Evolutionary conservation across 345 rosid genomes (phyloP).

Genomic region (Rhizophora apiculata): DNA sequence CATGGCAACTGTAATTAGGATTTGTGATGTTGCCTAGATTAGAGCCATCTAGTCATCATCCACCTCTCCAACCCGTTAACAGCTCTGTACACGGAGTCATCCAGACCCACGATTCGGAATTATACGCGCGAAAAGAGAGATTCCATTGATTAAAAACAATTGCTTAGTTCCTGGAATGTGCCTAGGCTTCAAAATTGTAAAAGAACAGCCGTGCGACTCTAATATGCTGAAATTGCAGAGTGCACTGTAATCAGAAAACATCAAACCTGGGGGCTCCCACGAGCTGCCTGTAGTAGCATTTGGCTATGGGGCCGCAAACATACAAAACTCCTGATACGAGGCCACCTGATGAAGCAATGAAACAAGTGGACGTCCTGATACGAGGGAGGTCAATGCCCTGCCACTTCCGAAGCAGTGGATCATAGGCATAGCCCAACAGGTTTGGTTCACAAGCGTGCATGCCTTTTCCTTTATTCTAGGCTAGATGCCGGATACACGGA

Average conservation of each 20-base stretch:
- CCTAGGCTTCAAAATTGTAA: conserved; percentile 78
- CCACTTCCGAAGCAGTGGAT: conserved; percentile 80
- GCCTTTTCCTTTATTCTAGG: too few species aligned
- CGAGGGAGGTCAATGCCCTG: conserved; percentile 74
- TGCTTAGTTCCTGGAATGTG: conserved; percentile 53
- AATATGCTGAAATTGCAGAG: conserved; percentile 55
- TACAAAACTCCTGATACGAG: conserved; percentile 72
- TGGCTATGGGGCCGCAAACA: conserved; percentile 74
- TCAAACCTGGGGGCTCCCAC: conserved; percentile 60
- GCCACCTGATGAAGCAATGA: conserved; percentile 78
- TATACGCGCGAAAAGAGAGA: conserved; percentile 56
- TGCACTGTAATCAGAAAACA: conserved; percentile 69
- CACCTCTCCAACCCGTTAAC: conserved; percentile 92
- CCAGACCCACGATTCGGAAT: conserved; percentile 73
- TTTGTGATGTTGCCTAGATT: too few species aligned
- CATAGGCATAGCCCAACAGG: conserved; percentile 85
- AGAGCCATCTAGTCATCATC: conserved; percentile 47
- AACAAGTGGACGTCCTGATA: conserved; percentile 64
- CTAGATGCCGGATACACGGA: too few species aligned
- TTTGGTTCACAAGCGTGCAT: conserved; percentile 1
- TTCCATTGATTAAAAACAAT: conserved; percentile 61
- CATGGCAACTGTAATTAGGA: too few species aligned
- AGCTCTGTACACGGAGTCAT: conserved; percentile 52
- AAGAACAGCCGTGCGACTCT: conserved; percentile 43
- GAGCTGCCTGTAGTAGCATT: conserved; percentile 43